Conservation (phyloP, 176 grass and related monocot species). For the Themeda triandra region DNA sequence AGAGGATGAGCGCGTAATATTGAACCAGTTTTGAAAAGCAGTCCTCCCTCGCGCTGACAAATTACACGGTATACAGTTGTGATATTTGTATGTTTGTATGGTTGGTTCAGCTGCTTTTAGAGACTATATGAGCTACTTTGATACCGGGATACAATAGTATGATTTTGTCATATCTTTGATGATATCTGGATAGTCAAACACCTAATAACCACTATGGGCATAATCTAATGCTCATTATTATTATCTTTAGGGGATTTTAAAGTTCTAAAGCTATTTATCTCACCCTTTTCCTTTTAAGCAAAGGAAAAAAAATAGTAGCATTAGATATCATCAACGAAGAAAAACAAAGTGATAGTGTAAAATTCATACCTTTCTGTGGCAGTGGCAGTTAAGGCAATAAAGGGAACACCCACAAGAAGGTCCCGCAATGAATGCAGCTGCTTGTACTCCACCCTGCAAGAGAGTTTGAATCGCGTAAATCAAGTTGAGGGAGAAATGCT, state of each 20-base stretch:
- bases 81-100: background rate
- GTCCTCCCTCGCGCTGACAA: background rate
- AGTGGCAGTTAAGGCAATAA: slow-evolving; percentile 92
- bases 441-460: slow-evolving; percentile 84
- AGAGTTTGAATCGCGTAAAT: background rate
- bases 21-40: background rate
- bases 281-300: background rate
- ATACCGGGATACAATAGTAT: background rate
- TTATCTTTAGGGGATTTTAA: background rate
- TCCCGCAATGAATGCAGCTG: slow-evolving; percentile 68
- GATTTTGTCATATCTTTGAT: background rate
- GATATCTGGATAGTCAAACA: background rate
- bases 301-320: background rate
- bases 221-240: background rate
- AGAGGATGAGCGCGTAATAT: slow-evolving; percentile 13
- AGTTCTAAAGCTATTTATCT: background rate
- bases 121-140: background rate
- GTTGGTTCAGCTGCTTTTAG: background rate
- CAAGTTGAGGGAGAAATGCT: background rate
- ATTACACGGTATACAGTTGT: background rate
- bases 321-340: slow-evolving; percentile 10
- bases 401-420: slow-evolving; percentile 71
- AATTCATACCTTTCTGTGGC: slow-evolving; percentile 74
- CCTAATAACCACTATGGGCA: too few relatives aligned
- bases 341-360: slow-evolving; percentile 9